phyloP scores from a whole-genome alignment of 805 yeast genomes.

The Vanderwaltozyma polyspora region DNA sequence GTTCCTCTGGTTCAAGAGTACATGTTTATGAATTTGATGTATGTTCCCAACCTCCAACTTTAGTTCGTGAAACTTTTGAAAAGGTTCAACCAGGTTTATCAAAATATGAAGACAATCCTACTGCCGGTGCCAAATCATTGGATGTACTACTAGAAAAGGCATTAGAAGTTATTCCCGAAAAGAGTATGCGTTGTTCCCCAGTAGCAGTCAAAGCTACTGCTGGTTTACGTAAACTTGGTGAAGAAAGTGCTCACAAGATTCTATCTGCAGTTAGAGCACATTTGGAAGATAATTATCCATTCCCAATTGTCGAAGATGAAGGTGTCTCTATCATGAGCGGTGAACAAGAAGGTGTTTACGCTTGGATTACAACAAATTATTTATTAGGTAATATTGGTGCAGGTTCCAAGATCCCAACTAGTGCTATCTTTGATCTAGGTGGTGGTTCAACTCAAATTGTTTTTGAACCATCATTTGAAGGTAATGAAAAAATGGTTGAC shows the following conservation, averaged over 20 bases:
- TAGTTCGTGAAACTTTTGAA: conserved; percentile 69
- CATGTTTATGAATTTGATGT: conserved; percentile 89
- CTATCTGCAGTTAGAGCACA: conserved; percentile 66
- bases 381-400: conserved; percentile 87
- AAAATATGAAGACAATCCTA: conserved; percentile 65
- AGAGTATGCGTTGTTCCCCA: conserved; percentile 72
- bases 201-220: conserved; percentile 97
- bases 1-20: conserved; percentile 92
- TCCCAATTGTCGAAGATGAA: conserved; percentile 77
- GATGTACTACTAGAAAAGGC: conserved; percentile 76
- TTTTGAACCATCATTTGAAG: conserved; percentile 76
- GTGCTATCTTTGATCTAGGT: conserved; percentile 95
- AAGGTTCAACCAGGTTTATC: conserved; percentile 92
- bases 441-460: conserved; percentile 99
- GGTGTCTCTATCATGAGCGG: conserved; percentile 95
- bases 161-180: conserved; percentile 61
- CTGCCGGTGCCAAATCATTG: conserved; percentile 81
- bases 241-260: conserved; percentile 57
- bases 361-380: conserved; percentile 96
- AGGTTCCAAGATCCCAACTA: conserved; percentile 63
- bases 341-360: conserved; percentile 93
- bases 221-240: conserved; percentile 80
- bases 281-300: conserved; percentile 74
- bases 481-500: conserved; percentile 54
- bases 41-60: conserved; percentile 72